A percentile compares a stretch with the other conserved stretches of the same genome.
Evolutionary conservation across 1,139 yeast species (phyloP).

Genomic region (Candida glucosophila): DNA sequence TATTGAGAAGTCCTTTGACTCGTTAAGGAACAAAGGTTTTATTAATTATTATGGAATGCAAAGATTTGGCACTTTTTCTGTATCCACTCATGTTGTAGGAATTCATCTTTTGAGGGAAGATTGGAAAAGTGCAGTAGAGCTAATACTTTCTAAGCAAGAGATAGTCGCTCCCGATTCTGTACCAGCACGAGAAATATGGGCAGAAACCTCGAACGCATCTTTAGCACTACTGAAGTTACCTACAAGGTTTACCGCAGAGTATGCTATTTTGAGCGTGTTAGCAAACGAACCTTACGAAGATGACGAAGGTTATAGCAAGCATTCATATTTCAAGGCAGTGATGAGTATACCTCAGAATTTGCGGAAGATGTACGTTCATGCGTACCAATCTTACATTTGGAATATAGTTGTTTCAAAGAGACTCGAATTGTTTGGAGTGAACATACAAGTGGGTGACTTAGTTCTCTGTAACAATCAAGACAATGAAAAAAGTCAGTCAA

Average conservation of each 20-base stretch:
- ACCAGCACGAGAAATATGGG: slow-evolving; percentile 80
- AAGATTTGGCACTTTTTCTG: slow-evolving; percentile 90
- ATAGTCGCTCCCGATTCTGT: slow-evolving; percentile 73
- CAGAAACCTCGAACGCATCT: slow-evolving; percentile 57
- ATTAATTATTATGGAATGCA: slow-evolving; percentile 96
- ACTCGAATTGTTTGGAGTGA: slow-evolving; percentile 59
- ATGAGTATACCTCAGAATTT: slow-evolving; percentile 89
- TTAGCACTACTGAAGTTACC: slow-evolving; percentile 74
- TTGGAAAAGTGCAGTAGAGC: slow-evolving; percentile 73
- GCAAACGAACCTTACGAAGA: slow-evolving; percentile 34
- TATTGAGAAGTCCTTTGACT: slow-evolving; percentile 44
- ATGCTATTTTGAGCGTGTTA: slow-evolving; percentile 56
- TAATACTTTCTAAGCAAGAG: slow-evolving; percentile 78
- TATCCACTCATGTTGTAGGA: slow-evolving; percentile 86
- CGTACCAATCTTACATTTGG: slow-evolving; percentile 96
- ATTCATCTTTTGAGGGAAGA: slow-evolving; percentile 58
- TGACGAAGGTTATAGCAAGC: slow-evolving; percentile 36
- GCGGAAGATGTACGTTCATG: slow-evolving; percentile 92
- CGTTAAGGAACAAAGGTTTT: slow-evolving; percentile 64
- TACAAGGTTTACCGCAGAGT: slow-evolving; percentile 78
- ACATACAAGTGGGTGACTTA: slow-evolving; percentile 76
- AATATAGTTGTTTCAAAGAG: slow-evolving; percentile 77
- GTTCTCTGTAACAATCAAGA: slow-evolving; percentile 39
- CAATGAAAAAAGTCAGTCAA: slow-evolving; percentile 13
- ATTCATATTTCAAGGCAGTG: slow-evolving; percentile 67